Conservation (phyloP, 1,139 yeast species). For the Hyphopichia wangnamkhiaoensis region DNA sequence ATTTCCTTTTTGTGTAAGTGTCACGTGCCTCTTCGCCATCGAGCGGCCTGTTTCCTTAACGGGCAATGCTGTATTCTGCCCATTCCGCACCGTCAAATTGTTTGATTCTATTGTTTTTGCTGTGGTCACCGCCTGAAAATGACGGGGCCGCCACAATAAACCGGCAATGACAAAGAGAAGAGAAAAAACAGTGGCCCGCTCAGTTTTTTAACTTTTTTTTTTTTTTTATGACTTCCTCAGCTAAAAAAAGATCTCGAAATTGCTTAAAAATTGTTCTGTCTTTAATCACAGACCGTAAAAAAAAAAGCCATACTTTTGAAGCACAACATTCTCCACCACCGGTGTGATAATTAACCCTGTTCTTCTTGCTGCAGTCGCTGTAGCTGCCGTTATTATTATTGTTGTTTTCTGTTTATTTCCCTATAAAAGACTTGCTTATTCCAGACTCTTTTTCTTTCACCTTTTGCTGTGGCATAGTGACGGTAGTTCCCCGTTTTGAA, state of each 20-base stretch:
- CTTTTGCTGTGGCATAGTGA: background rate
- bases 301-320: background rate
- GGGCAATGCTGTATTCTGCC: too few species aligned
- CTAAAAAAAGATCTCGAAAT: background rate
- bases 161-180: background rate
- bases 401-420: too few species aligned
- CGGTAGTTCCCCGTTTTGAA: background rate
- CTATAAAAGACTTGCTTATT: background rate
- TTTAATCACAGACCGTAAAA: background rate
- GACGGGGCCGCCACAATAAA: slow-evolving; percentile 5
- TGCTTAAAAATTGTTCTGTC: too few species aligned
- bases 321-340: too few species aligned
- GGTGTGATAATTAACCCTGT: too few species aligned
- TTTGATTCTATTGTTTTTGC: background rate
- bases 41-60: too few species aligned
- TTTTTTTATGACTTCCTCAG: background rate
- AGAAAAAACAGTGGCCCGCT: slow-evolving; percentile 1
- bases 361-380: too few species aligned
- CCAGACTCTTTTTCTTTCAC: background rate
- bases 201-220: background rate
- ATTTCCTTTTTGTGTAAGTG: too few species aligned
- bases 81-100: background rate
- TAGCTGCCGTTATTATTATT: too few species aligned
- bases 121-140: background rate
- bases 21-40: background rate